These are phyloP conservation scores for Chlorella sp. DNA, from an alignment of 139 green algal species.

Conservation along the genomic window DNA sequence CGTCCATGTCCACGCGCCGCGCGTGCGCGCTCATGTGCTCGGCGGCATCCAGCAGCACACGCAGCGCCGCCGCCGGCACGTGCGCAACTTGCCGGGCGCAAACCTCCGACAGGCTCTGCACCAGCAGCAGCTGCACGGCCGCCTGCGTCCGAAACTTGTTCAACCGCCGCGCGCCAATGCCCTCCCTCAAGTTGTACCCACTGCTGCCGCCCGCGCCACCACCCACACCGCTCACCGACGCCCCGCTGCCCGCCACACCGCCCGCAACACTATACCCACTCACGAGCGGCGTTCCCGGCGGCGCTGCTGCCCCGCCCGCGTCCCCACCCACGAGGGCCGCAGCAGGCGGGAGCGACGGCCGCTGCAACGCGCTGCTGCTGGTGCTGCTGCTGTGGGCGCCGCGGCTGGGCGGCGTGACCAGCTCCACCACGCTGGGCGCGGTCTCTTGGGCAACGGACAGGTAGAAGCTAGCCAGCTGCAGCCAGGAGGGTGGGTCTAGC, in stretches of 20 bases:
- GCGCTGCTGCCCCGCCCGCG: too few relatives aligned
- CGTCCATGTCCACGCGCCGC: conserved; percentile 61
- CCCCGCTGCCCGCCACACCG: background rate
- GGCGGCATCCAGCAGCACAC: conserved; percentile 45
- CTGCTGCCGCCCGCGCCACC: background rate
- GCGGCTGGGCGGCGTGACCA: conserved; percentile 28
- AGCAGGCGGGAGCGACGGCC: too few relatives aligned
- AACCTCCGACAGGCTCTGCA: conserved; percentile 51
- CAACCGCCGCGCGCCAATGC: conserved; percentile 70
- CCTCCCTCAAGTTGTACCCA: conserved; percentile 52
- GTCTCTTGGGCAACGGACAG: conserved; percentile 12
- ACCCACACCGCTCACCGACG: background rate
- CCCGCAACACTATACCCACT: background rate
- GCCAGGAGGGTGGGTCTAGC: conserved; percentile 44
- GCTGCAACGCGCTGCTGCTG: too few relatives aligned
- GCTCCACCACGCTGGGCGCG: conserved; percentile 15
- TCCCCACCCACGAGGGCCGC: too few relatives aligned
- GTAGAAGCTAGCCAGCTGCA: too few relatives aligned
- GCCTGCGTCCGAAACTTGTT: conserved; percentile 62
- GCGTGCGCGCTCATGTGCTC: conserved; percentile 53
- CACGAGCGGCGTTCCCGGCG: background rate
- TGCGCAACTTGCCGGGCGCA: conserved; percentile 12
- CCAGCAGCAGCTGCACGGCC: conserved; percentile 84
- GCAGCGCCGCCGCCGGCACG: conserved; percentile 2
- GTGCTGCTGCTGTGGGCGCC: too few relatives aligned